Evolutionary conservation across 257 asterid species (phyloP), one percentile per base, ranked within the genome.

Genomic region (Linaria vulgaris): DNA sequence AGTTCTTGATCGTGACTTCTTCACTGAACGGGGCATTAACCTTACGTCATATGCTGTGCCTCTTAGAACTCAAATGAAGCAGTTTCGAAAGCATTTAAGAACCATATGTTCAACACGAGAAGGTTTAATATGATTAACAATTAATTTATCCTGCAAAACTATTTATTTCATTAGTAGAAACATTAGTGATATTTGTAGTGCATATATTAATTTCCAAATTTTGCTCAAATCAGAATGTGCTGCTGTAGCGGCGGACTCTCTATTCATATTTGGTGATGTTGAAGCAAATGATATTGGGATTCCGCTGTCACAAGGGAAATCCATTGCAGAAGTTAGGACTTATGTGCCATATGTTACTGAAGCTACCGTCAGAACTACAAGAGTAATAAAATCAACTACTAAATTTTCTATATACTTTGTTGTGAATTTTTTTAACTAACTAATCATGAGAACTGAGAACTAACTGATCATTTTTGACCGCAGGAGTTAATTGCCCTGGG

Each of bases 21-120:
- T 17, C 61, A 4, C 1, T 24, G 23, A 69, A 17, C 65, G 34
- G 24, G 67, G 66, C 61, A 17, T 72, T 45, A 34, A 9, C 12
- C 4, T 69, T 41, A 64, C 70, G 15, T 20, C 78, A 16, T 41
- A 12, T 23, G 67, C 43, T 9, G 59, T 59, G 27, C 53, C 74
- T 3, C 60, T 77, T 1, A 34, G 54, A 55, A 34, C 30, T 1
- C 82, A 72, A 54, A 13, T 77, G 2, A 49, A 15, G 41, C 72
- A 76, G 82, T 69, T 72, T 10, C 66, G 61, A 15, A 12, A 49
- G 13, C 47, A 72, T 21, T 67, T 77, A n/a, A n/a, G n/a, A n/a
- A 4, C 17, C 24, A n/a, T 63, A 4, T 60, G 77, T 56, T 59
- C 63, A 53, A 39, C 70, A 16, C 55, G 14, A 23, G 9, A 41